phyloP scores from a whole-genome alignment of 768 basidiomycete genomes.

The Hericium rajendrae region DNA sequence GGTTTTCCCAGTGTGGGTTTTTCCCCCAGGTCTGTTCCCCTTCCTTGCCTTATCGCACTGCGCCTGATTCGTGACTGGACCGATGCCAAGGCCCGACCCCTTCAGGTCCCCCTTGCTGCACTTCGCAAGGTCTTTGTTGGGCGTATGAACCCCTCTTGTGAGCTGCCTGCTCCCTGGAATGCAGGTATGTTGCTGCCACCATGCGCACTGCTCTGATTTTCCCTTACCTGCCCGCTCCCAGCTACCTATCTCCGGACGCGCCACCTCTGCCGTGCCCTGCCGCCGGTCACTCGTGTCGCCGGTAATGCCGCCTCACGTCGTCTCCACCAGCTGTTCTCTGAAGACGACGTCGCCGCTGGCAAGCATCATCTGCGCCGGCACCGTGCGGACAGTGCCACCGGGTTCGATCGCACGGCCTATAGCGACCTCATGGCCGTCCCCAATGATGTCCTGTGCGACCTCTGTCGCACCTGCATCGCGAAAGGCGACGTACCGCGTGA shows the following conservation, averaged over 20 bases:
- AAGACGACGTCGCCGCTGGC: background rate
- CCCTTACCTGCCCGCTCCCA: constrained; percentile 22
- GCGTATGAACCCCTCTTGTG: too few relatives aligned
- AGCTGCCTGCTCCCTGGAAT: too few relatives aligned
- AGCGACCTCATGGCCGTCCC: background rate
- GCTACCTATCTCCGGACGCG: background rate
- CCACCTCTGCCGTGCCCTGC: background rate
- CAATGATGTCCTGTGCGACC: background rate
- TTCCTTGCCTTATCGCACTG: too few relatives aligned
- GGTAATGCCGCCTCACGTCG: background rate
- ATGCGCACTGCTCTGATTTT: background rate
- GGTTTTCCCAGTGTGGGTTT: too few relatives aligned
- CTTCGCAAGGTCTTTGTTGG: too few relatives aligned
- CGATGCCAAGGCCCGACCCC: background rate
- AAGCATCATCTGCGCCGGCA: background rate
- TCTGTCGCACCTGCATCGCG: background rate
- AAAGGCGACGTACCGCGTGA: background rate
- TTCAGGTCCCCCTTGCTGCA: too few relatives aligned
- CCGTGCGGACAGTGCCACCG: background rate
- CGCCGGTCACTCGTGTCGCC: background rate
- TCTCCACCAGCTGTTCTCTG: background rate
- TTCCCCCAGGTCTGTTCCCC: too few relatives aligned
- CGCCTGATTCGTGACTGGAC: background rate
- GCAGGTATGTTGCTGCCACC: too few relatives aligned
- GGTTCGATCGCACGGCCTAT: background rate